A percentile compares a stretch with the other conserved stretches of the same genome.
Evolutionary conservation across 257 asterid genomes (phyloP).

Genomic region (Verbena officinalis): DNA sequence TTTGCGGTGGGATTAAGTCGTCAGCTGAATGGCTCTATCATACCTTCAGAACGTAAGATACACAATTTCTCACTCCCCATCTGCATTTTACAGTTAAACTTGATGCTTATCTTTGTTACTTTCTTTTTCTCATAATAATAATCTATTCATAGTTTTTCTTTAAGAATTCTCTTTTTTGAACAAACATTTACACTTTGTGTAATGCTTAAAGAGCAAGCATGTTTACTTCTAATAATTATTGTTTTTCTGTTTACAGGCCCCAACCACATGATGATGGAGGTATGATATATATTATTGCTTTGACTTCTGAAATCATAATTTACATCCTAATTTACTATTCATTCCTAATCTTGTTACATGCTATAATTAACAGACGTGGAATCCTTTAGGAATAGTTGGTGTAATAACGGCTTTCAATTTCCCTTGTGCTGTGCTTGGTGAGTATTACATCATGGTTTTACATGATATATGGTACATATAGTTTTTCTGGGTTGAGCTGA

Average conservation of each 20-base stretch:
- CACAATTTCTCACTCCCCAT: conserved; percentile 15
- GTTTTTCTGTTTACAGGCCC: conserved; percentile 70
- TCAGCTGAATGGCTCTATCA: conserved; percentile 93
- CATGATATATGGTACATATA: not conserved
- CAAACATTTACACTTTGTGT: not conserved
- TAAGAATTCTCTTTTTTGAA: not conserved
- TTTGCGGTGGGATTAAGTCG: conserved; percentile 99
- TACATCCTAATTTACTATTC: not conserved
- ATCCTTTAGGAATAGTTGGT: conserved; percentile 95
- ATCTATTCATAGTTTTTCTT: not conserved
- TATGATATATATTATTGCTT: conserved; percentile 37
- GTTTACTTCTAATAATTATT: conserved; percentile 17
- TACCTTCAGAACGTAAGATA: conserved; percentile 97
- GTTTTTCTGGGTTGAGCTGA: conserved; percentile 5
- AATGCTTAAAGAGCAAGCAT: no score
- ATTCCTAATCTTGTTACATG: conserved; percentile 28
- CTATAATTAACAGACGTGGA: conserved; percentile 78
- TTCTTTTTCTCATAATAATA: no score
- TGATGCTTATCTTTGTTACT: not conserved
- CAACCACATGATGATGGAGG: conserved; percentile 99
- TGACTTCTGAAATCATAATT: conserved; percentile 13
- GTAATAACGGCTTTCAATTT: conserved; percentile 97
- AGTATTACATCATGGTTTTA: conserved; percentile 33
- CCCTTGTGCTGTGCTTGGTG: conserved; percentile 99
- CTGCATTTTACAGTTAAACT: not conserved